These are phyloP conservation scores for Hypoxylon sp. DNA, from an alignment of 2,329 filamentous ascomycete genomes.

Conservation along the genomic window DNA sequence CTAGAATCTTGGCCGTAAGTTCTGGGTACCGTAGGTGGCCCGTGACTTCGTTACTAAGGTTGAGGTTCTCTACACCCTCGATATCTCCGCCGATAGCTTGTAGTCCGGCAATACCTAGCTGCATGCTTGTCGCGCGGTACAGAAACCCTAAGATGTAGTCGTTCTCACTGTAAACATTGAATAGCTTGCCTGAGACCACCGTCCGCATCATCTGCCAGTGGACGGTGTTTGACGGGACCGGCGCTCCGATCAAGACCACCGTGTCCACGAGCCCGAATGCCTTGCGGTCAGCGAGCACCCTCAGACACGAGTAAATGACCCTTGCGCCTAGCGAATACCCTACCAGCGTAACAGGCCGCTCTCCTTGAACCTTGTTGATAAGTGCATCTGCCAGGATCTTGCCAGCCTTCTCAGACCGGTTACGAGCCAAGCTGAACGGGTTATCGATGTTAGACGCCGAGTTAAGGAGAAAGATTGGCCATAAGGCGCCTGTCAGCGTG, in stretches of 20 bases:
- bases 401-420: slow-evolving; percentile 84
- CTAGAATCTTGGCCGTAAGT: slow-evolving; percentile 65
- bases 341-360: slow-evolving; percentile 74
- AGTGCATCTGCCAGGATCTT: slow-evolving; percentile 77
- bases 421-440: slow-evolving; percentile 82
- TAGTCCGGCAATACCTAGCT: slow-evolving; percentile 86
- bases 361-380: slow-evolving; percentile 76
- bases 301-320: slow-evolving; percentile 76
- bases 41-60: slow-evolving; percentile 65
- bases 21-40: slow-evolving; percentile 67
- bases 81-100: slow-evolving; percentile 76
- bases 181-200: slow-evolving; percentile 83
- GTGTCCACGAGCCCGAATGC: slow-evolving; percentile 77
- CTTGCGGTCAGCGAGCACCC: slow-evolving; percentile 71
- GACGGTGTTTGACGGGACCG: slow-evolving; percentile 76
- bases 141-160: slow-evolving; percentile 90
- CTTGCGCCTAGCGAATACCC: slow-evolving; percentile 77
- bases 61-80: slow-evolving; percentile 71
- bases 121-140: slow-evolving; percentile 85
- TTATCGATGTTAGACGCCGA: slow-evolving; percentile 81
- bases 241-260: slow-evolving; percentile 79
- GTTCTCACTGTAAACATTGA: slow-evolving; percentile 90
- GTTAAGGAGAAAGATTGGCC: slow-evolving; percentile 76
- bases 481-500: slow-evolving; percentile 75
- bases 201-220: slow-evolving; percentile 83